Evolutionary conservation across 176 grass and related monocot genomes (phyloP), one percentile per base, ranked within the genome.

Genomic region (Triticum turgidum): DNA sequence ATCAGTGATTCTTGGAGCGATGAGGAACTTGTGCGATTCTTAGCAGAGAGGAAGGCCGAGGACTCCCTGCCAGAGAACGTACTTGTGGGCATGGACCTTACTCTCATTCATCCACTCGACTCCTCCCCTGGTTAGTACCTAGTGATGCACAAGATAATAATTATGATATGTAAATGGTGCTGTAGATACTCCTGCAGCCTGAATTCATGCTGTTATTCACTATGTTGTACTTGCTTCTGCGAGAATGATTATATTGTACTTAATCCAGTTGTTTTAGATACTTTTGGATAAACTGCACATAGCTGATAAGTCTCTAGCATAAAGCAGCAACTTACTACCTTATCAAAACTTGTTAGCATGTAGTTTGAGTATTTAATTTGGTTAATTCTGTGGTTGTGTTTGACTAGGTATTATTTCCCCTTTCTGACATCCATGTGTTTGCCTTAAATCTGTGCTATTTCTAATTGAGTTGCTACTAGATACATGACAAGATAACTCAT

Each of bases 11-110:
- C 49, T 82, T 93, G 85, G 71, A 82, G 58, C 11, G 85, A 83
- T 41, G 91, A 85, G 80, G 85, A 93, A 54, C 85, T 79, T 74
- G 35, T 93, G n/a, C 83, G 65, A 29, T 93, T 90, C 69, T 29
- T 93, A 37, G 78, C 73, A 0, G 85, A 81, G 70, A 86, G 85
- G 78, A 84, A 88, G 79, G 56, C 49, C 0, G 22, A 67, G 15
- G 85, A 93, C 29, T 56, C 72, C 39, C 51, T 87, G 69, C 91
- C 88, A 5, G 24, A 32, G 4, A 85, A 93, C 9, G 88, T 90
- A 21, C 1, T 90, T n/a, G 83, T 30, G 3, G 88, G 80, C 9
- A 37, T 90, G 32, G 34, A 51, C 61, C 42, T 77, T 51, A 83
- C 42, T 22, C 35, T 25, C 10, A 9, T 88, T 73, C 66, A 93